These are phyloP conservation scores for Clonostachys rosea DNA, from an alignment of 2,329 filamentous ascomycete genomes.

Conservation along the genomic window DNA sequence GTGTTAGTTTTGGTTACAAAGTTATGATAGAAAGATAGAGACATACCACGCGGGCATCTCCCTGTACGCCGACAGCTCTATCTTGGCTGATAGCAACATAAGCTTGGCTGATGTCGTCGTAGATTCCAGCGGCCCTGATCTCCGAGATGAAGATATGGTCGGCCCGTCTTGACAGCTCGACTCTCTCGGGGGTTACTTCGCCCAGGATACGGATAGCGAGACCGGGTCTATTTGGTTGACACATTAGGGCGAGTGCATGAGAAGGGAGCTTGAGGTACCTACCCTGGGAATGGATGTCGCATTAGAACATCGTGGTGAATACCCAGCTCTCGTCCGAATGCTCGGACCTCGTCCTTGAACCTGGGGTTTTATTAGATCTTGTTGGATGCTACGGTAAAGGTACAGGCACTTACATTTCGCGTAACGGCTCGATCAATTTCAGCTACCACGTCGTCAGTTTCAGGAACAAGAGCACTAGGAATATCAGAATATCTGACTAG, in stretches of 20 bases:
- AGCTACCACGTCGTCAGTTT: slow-evolving; percentile 23
- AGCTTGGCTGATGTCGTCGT: slow-evolving; percentile 49
- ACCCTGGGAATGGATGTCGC: slow-evolving; percentile 16
- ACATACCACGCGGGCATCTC: slow-evolving; percentile 57
- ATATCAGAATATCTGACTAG: no score
- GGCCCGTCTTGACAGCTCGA: slow-evolving; percentile 73
- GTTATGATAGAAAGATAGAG: slow-evolving; percentile 18
- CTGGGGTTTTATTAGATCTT: neutral
- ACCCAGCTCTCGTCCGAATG: slow-evolving; percentile 16
- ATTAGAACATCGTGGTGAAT: slow-evolving; percentile 17
- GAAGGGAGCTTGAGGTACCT: neutral
- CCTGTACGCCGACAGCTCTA: slow-evolving; percentile 37
- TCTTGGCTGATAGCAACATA: slow-evolving; percentile 36
- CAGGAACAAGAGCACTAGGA: no score
- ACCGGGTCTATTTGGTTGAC: slow-evolving; percentile 34
- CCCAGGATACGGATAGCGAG: slow-evolving; percentile 79
- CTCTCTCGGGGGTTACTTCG: slow-evolving; percentile 74
- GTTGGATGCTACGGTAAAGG: neutral
- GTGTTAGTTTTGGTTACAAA: neutral
- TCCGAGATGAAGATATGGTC: slow-evolving; percentile 75
- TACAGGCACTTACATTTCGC: slow-evolving; percentile 46
- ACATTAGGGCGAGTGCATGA: neutral
- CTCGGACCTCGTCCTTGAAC: slow-evolving; percentile 72
- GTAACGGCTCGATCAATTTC: slow-evolving; percentile 73
- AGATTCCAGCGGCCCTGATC: slow-evolving; percentile 69